Base-by-base conservation (phyloP, 1,284 basidiomycete species). In the Ceratobasidium sp. region DNA sequence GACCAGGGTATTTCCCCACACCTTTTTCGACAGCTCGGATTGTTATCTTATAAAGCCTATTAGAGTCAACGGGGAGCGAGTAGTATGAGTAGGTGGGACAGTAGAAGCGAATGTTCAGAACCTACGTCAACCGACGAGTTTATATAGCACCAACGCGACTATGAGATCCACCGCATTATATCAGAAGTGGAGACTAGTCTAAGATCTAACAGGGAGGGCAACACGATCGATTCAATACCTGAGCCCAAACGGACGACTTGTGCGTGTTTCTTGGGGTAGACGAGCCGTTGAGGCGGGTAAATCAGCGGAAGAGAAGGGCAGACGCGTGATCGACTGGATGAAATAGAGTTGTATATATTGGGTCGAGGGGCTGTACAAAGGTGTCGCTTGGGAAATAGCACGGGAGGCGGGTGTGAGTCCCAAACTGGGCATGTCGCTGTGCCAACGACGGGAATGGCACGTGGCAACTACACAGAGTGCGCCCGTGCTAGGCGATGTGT, bases 391-490 rank as follows among this genome's bases (percentile, higher is more conserved):
- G 60, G 17, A 22, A 49, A 12, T 12, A 47, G 49, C 43, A 29
- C 42, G 38, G 38, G 38, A 43, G 58, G 31, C 60, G 60, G 60
- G 47, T 6, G 49, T 40, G 15, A 15, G 32, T 29, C 27, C n/a
- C n/a, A 53, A 35, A 20, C n/a, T 47, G 7, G 35, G 25, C 22
- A 35, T 17, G 60, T 65, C 49, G 60, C 49, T 32, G 32, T 65
- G 60, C 49, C 49, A 65, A 53, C 60, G 45, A 42, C 35, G 49
- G 15, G 49, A n/a, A 53, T 25, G n/a, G 45, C 60, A 65, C 60
- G 60, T 65, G 60, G 60, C 49, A 65, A 65, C 60, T 35, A 53
- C 49, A 65, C 49, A 65, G 49, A 53, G 60, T n/a, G 34, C 49
- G 60, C 60, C 49, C 60, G 31, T 52, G 12, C 43, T 32, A 65